Conservation (phyloP, 2,329 filamentous ascomycete genomes). For the Monilinia vaccinii-corymbosi region DNA sequence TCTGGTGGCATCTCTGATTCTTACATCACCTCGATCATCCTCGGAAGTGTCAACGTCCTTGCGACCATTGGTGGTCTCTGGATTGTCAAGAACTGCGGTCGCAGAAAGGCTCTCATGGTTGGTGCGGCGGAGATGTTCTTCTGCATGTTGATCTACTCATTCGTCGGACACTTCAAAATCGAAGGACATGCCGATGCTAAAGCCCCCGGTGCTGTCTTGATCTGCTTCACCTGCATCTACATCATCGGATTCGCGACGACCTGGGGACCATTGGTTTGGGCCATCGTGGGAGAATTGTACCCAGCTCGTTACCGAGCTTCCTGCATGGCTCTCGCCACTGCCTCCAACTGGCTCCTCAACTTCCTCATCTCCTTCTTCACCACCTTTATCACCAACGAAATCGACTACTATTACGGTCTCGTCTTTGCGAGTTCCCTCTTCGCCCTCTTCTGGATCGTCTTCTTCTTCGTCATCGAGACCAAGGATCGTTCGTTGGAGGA, state of each 20-base stretch:
- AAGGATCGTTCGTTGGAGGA: slow-evolving; percentile 68
- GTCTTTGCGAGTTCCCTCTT: slow-evolving; percentile 66
- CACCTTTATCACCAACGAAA: slow-evolving; percentile 62
- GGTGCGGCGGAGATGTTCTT: slow-evolving; percentile 53
- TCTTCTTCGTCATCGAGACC: slow-evolving; percentile 69
- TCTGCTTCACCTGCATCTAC: slow-evolving; percentile 61
- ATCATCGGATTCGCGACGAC: slow-evolving; percentile 56
- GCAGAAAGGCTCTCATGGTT: slow-evolving; percentile 51
- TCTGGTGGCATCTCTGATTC: slow-evolving; percentile 56
- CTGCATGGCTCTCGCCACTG: slow-evolving; percentile 51
- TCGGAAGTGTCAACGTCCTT: slow-evolving; percentile 57
- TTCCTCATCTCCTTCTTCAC: slow-evolving; percentile 70
- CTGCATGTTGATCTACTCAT: slow-evolving; percentile 50
- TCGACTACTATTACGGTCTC: slow-evolving; percentile 57
- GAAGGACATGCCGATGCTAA: slow-evolving; percentile 35
- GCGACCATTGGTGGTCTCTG: slow-evolving; percentile 58
- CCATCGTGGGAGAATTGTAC: slow-evolving; percentile 56
- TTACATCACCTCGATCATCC: slow-evolving; percentile 59
- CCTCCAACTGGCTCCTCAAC: slow-evolving; percentile 60
- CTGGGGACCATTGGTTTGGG: slow-evolving; percentile 64
- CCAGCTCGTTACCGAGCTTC: slow-evolving; percentile 52
- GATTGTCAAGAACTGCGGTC: slow-evolving; percentile 55
- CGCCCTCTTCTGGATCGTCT: slow-evolving; percentile 55
- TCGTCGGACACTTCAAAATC: slow-evolving; percentile 40
- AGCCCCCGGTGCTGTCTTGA: slow-evolving; percentile 48